phyloP scores from a whole-genome alignment of 2,329 filamentous ascomycete genomes.

The Colletotrichum gloeosporioides region DNA sequence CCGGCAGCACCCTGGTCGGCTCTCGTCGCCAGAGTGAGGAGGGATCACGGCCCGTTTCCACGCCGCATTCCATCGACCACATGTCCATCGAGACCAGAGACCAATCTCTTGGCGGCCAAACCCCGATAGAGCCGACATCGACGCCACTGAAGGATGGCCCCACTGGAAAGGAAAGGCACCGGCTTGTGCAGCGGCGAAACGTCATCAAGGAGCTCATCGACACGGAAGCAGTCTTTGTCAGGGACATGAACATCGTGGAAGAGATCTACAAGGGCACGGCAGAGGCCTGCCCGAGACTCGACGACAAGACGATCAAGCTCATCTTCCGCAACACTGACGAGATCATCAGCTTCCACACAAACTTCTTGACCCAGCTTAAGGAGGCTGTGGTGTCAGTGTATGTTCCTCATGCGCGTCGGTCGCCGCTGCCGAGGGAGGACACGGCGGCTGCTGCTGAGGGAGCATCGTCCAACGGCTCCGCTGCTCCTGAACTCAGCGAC shows the following conservation, averaged over 20 bases:
- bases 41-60: constrained; percentile 45
- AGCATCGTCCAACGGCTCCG: constrained; percentile 35
- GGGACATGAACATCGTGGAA: constrained; percentile 96
- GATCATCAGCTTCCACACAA: constrained; percentile 84
- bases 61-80: constrained; percentile 52
- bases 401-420: constrained; percentile 60
- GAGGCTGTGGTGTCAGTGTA: constrained; percentile 82
- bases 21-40: constrained; percentile 53
- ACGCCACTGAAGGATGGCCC: constrained; percentile 41
- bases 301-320: constrained; percentile 82
- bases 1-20: constrained; percentile 46
- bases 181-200: constrained; percentile 81
- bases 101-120: constrained; percentile 40
- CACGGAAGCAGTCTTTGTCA: constrained; percentile 88
- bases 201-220: constrained; percentile 92
- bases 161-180: constrained; percentile 65
- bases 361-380: constrained; percentile 81
- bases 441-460: constrained; percentile 44
- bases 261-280: constrained; percentile 98
- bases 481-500: constrained; percentile 51
- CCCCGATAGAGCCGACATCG: constrained; percentile 41
- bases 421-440: constrained; percentile 45
- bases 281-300: constrained; percentile 79
- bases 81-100: constrained; percentile 50
- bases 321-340: constrained; percentile 94